Base-by-base conservation (phyloP, 208 protist genomes). In the Leptomonas pyrrhocoris region DNA sequence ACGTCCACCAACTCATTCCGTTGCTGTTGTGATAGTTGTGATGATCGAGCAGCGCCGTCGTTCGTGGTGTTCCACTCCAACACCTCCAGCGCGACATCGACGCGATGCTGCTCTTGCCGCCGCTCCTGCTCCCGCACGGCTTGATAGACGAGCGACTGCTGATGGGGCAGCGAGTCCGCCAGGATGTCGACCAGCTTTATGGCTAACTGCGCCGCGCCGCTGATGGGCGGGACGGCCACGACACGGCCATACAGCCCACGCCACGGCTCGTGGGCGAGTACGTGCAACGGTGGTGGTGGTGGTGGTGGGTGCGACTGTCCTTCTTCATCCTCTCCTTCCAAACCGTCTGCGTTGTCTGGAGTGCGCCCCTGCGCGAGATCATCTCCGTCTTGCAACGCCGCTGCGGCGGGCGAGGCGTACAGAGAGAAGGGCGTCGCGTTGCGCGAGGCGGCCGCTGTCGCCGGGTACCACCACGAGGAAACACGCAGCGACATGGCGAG, bases 191-290 rank as follows among this genome's bases (percentile, higher is more conserved):
- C 19, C 11, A 54, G 56, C 49, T 45, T 50, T 23, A 49, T 48
- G n/a, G 72, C 72, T 4, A 48, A 64, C 56, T 67, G 72, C 0
- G 64, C 64, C 1, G 61, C 58, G 1, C 55, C 45, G 51, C 72
- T 77, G 58, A 68, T 72, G 13, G 72, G 72, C 11, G 64, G 72
- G 13, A 77, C 34, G 18, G 50, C 58, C 1, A 74, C 54, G 19
- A 67, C n/a, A 6, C 25, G 19, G 19, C 43, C 23, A 13, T 53
- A 77, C 2, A 77, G 23, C 21, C 28, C 64, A 6, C 72, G 72
- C 72, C 72, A 72, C 12, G 72, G 72, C 21, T 77, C 72, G 31
- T 67, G 57, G 7, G 50, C 54, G 12, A 77, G 31, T n/a, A 60
- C 25, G 54, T 42, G 71, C 34, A 77, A 36, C 59, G 55, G n/a